Base-by-base conservation (phyloP, 345 rosid species). In the Eucalyptus victrix region DNA sequence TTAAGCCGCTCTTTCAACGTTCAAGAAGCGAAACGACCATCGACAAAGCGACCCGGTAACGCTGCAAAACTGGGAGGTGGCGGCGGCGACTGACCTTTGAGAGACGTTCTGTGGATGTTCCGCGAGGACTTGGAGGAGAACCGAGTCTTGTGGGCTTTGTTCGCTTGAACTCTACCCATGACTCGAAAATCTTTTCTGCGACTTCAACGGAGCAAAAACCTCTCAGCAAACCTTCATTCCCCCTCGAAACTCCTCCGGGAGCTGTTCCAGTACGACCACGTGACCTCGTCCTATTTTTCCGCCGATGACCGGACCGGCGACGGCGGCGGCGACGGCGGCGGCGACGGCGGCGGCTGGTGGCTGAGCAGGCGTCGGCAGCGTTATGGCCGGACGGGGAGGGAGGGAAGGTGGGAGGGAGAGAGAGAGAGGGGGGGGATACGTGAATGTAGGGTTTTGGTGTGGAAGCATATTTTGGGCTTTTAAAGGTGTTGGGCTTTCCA, bases 141-240 rank as follows among this genome's bases (percentile, higher is more conserved):
- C 45, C 99, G 94, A 44, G 98, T 86, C 90, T 97, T 97, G 93
- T 98, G 99, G 88, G 97, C 45, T 88, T 98, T 98, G 89, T 97
- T 98, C 19, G 93, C 93, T 92, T 98, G 99, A 91, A 89, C 94
- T 92, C 98, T 94, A 42, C 90, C 90, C 90, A 89, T 89, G 83
- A 40, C 83, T 40, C 83, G 37, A 15, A 28, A 76, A 76, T 40
- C 83, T 76, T 76, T 76, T 37, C 30, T 12, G 47, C 83, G 15
- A 76, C 83, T 44, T 76, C 7, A 76, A 40, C 83, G 83, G 24
- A 76, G 83, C 28, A 23, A 7, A 76, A 76, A 21, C 83, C 83
- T 76, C 83, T 76, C 47, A 76, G 47, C 47, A 76, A 76, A 21
- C 83, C 83, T 12, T 76, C 83, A 76, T 40, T 24, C 83, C 9